Evolutionary conservation across 805 yeast species (phyloP).

Genomic region (Yamadazyma phyllophila): DNA sequence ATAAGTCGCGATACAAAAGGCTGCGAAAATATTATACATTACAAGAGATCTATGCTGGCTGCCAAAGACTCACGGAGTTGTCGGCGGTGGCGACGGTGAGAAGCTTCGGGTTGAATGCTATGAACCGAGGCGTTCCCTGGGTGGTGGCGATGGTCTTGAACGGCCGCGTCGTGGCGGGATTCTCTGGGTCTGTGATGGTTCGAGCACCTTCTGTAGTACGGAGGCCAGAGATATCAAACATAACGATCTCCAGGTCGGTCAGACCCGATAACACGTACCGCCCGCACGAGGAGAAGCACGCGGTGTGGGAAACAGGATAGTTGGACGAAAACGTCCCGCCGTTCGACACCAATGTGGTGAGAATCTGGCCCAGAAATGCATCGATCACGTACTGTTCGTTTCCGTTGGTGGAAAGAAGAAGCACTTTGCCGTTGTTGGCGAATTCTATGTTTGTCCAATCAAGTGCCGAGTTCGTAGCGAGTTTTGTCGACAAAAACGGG

Average conservation of each 20-base stretch:
- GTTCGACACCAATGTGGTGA: not conserved
- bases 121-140: slow-evolving; percentile 44
- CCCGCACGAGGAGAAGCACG: slow-evolving; percentile 43
- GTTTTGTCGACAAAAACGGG: slow-evolving; percentile 43
- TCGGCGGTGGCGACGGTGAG: slow-evolving; percentile 66
- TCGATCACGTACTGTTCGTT: slow-evolving; percentile 61
- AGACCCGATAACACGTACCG: slow-evolving; percentile 34
- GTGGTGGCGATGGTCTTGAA: slow-evolving; percentile 20
- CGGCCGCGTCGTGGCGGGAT: slow-evolving; percentile 22
- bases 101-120: slow-evolving; percentile 60
- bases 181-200: slow-evolving; percentile 17
- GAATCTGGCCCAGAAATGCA: slow-evolving; percentile 37
- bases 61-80: slow-evolving; percentile 39
- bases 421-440: slow-evolving; percentile 68
- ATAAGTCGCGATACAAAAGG: no score
- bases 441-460: slow-evolving; percentile 70
- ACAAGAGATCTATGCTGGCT: slow-evolving; percentile 16
- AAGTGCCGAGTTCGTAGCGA: slow-evolving; percentile 14
- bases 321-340: slow-evolving; percentile 12
- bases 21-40: no score
- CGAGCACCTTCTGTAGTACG: slow-evolving; percentile 20
- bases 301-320: slow-evolving; percentile 32
- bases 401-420: slow-evolving; percentile 58
- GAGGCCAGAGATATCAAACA: slow-evolving; percentile 29
- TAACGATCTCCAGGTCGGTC: slow-evolving; percentile 21